Base-by-base conservation (phyloP, 176 grass and related monocot species). In the Chrysopogon serrulatus region DNA sequence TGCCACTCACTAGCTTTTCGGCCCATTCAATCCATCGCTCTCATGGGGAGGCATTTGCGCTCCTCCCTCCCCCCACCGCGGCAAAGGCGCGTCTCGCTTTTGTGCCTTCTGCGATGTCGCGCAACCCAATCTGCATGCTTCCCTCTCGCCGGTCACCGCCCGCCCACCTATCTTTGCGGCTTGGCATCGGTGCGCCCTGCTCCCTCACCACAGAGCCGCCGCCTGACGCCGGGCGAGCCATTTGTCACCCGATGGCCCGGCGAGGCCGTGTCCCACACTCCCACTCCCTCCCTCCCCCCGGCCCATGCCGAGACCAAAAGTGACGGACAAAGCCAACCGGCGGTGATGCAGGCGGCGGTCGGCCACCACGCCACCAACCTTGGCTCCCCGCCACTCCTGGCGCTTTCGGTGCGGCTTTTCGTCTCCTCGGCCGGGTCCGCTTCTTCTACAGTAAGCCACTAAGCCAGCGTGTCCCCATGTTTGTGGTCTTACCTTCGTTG, bases 341-440 rank as follows among this genome's bases (percentile, higher is more conserved):
- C 54, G 70, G 78, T 61, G 39, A 87, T 87, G 85, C 79, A 76
- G 63, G 72, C 49, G 12, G 71, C 48, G 0, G 17, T 34, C 71
- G 39, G 39, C 30, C 39, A 48, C 30, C 10, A 72, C 37, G 71
- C 18, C 23, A 66, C 47, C 79, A 17, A 31, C 26, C 8, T 27
- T 0, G 14, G 45, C 1, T 4, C 17, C 5, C 44, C 72, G 8
- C n/a, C 34, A 4, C 72, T 33, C 4, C 63, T 1, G n/a, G 61
- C 47, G 35, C 34, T 14, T 26, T 28, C 56, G 24, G 63, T 12
- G 24, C 2, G 0, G 34, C 59, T n/a, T 37, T 40, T 60, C 59
- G 56, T n/a, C 59, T 74, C 23, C 43, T 35, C 35, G 5, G 10
- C 56, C 18, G 68, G 57, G 57, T 48, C 68, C 26, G 33, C 42